phyloP scores from a whole-genome alignment of 192 early-diverging fungal genomes.

The Linnemannia exigua region DNA sequence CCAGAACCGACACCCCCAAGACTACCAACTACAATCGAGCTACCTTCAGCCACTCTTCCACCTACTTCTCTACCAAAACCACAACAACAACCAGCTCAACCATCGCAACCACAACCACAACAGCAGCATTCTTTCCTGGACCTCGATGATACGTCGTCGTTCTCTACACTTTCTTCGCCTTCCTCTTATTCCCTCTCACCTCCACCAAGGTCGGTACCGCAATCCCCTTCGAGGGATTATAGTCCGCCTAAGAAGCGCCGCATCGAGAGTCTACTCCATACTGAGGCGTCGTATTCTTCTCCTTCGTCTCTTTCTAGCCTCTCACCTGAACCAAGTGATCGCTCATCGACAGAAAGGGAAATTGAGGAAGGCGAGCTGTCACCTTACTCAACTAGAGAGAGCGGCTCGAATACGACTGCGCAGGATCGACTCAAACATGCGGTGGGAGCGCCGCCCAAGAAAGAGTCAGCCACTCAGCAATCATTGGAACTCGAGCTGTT shows the following conservation, averaged over 20 bases:
- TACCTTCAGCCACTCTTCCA: too few species aligned
- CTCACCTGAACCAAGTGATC: conserved; percentile 24
- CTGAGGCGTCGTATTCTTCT: conserved; percentile 22
- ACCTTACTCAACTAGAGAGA: not conserved
- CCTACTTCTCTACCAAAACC: not conserved
- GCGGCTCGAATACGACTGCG: not conserved
- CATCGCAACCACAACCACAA: conserved; percentile 6
- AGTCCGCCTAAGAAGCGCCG: conserved; percentile 31
- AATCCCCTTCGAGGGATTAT: conserved; percentile 9
- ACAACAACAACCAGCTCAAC: not conserved
- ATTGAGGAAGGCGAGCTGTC: not conserved
- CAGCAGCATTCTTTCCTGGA: conserved; percentile 18
- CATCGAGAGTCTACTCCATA: conserved; percentile 16
- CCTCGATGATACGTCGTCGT: conserved; percentile 41
- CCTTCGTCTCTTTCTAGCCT: conserved; percentile 33
- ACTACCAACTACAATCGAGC: too few species aligned
- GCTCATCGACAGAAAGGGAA: conserved; percentile 20
- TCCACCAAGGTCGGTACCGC: conserved; percentile 19
- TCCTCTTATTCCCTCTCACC: conserved; percentile 38
- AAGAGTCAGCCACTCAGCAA: conserved; percentile 8
- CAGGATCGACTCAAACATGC: not conserved
- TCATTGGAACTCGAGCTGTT: conserved; percentile 45
- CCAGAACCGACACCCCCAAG: not conserved
- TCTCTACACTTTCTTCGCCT: conserved; percentile 50
- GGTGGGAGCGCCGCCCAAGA: not conserved